These are phyloP conservation scores for Phlebiopsis gigantea DNA, from an alignment of 768 basidiomycete genomes.

Conservation along the genomic window DNA sequence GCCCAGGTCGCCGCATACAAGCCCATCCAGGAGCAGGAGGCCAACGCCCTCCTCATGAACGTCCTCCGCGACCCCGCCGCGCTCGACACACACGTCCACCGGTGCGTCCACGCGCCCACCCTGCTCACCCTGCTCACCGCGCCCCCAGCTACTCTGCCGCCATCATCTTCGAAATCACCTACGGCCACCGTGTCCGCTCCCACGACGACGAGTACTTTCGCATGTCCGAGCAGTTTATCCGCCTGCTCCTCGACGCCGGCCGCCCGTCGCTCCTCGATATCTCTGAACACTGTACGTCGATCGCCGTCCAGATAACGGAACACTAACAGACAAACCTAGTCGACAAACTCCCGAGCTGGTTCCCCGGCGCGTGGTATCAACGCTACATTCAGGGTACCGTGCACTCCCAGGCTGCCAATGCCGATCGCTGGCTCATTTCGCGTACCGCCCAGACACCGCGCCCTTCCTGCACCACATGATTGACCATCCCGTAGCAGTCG, in stretches of 20 bases:
- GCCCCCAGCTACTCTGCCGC: conserved; percentile 21
- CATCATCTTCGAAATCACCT: conserved; percentile 27
- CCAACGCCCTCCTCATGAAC: conserved; percentile 20
- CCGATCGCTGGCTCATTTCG: neutral
- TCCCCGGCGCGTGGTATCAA: conserved; percentile 10
- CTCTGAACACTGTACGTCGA: neutral
- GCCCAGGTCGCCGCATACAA: conserved; percentile 15
- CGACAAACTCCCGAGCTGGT: conserved; percentile 5
- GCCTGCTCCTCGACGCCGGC: neutral
- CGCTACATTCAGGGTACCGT: conserved; percentile 1
- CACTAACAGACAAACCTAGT: too few relatives aligned
- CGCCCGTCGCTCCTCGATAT: neutral
- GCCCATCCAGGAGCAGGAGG: conserved; percentile 22
- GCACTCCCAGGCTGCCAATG: neutral
- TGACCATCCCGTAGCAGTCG: neutral
- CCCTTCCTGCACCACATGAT: conserved; percentile 7
- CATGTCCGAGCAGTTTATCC: conserved; percentile 17
- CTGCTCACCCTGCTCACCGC: too few relatives aligned
- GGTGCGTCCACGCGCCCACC: neutral
- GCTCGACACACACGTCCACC: conserved; percentile 13
- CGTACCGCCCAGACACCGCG: neutral
- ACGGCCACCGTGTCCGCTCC: conserved; percentile 27
- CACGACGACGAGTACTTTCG: conserved; percentile 26
- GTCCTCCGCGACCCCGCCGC: conserved; percentile 23
- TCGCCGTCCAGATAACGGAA: too few relatives aligned